These are phyloP conservation scores for Camellia sinensis DNA, from an alignment of 148 eudicot species.

Conservation along the genomic window DNA sequence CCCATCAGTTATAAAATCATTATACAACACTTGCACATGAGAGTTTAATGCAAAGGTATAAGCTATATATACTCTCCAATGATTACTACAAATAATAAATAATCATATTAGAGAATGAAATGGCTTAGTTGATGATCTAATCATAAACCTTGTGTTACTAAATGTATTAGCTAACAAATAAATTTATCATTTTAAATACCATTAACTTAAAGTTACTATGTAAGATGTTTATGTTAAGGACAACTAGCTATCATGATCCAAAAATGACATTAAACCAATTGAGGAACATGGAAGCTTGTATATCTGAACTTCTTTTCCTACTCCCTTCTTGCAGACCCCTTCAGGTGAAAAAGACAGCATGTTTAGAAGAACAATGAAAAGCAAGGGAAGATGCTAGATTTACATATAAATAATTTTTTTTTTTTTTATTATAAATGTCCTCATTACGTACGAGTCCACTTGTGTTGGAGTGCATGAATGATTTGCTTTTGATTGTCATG, in stretches of 20 bases:
- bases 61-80: no score
- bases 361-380: background rate
- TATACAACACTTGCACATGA: no score
- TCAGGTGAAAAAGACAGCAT: background rate
- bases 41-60: no score
- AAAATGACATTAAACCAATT: background rate
- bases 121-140: no score
- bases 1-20: no score
- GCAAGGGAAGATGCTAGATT: background rate
- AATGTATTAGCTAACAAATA: no score
- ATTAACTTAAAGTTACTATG: no score
- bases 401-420: background rate
- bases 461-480: background rate
- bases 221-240: background rate
- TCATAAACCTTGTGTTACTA: no score
- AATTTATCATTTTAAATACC: no score
- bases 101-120: no score
- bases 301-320: background rate
- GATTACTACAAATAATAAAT: no score
- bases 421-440: background rate
- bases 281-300: background rate
- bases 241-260: background rate
- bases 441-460: background rate
- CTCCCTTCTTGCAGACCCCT: slow-evolving; percentile 11
- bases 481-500: background rate